A percentile compares a stretch with the other conserved stretches of the same genome.
Conservation (phyloP, 805 yeast genomes). For the Wickerhamiella musiphila region DNA sequence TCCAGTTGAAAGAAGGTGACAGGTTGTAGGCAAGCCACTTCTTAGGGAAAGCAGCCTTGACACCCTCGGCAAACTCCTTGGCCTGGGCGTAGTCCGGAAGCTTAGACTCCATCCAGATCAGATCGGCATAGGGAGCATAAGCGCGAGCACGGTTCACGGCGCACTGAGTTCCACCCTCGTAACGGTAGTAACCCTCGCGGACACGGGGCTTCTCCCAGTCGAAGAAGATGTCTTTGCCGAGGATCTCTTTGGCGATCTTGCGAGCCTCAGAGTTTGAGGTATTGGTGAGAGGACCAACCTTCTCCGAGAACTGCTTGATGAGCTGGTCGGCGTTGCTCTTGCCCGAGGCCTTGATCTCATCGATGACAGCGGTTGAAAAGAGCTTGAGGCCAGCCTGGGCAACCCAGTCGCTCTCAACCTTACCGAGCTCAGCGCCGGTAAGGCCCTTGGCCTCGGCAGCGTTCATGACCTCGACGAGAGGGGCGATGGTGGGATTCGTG, state of each 20-base stretch:
- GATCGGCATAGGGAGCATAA: constrained; percentile 84
- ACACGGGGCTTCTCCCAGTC: constrained; percentile 93
- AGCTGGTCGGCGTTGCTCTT: constrained; percentile 43
- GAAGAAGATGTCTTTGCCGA: constrained; percentile 72
- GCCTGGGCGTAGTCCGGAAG: constrained; percentile 90
- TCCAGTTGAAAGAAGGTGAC: constrained; percentile 97
- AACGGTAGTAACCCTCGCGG: constrained; percentile 93
- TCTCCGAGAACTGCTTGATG: constrained; percentile 44
- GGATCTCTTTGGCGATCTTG: constrained; percentile 49
- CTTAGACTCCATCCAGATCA: constrained; percentile 97
- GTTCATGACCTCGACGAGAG: constrained; percentile 60
- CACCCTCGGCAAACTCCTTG: constrained; percentile 85
- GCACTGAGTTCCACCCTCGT: constrained; percentile 92
- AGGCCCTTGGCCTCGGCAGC: constrained; percentile 66
- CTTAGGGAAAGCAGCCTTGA: constrained; percentile 59
- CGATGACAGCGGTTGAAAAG: constrained; percentile 82
- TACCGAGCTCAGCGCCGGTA: constrained; percentile 50
- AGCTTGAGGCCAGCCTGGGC: constrained; percentile 67
- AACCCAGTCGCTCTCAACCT: constrained; percentile 70
- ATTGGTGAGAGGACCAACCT: constrained; percentile 59
- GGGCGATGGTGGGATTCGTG: constrained; percentile 65
- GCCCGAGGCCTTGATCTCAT: constrained; percentile 48
- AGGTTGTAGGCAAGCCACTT: constrained; percentile 95
- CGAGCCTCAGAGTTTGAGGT: constrained; percentile 69
- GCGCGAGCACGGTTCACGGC: constrained; percentile 95